phyloP scores from a whole-genome alignment of 768 basidiomycete genomes.

The Peribolospora kevripleyi region DNA sequence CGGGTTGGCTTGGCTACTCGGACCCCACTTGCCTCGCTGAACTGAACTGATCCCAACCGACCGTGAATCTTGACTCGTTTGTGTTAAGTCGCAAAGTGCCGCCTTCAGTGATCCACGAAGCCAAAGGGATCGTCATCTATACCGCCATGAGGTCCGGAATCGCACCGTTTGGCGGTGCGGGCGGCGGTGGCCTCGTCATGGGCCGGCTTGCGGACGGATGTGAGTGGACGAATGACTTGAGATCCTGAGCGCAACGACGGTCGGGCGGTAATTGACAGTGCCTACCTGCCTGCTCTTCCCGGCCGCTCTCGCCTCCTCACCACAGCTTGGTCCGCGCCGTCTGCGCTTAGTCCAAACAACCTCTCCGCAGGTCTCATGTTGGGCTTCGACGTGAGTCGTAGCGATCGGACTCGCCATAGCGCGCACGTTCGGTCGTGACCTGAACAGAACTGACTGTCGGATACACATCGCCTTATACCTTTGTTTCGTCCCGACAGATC shows the following conservation, averaged over 20 bases:
- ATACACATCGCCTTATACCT: no score
- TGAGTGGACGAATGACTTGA: background rate
- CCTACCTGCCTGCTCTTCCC: no score
- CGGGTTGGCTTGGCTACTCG: no score
- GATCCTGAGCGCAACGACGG: no score
- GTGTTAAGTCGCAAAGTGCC: background rate
- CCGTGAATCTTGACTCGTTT: no score
- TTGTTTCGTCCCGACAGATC: background rate
- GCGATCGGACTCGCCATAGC: no score
- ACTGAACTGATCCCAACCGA: no score
- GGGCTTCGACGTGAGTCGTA: slow-evolving; percentile 3
- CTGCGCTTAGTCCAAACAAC: slow-evolving; percentile 14
- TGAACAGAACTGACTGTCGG: no score
- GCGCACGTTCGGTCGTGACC: no score
- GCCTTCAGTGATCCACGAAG: background rate
- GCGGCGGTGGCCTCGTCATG: slow-evolving; percentile 9
- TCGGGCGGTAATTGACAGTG: no score
- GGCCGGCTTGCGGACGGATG: slow-evolving; percentile 7
- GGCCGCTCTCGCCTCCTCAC: no score
- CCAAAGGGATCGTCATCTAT: slow-evolving; percentile 9
- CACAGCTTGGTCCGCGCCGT: slow-evolving; percentile 12
- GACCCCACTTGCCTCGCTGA: no score
- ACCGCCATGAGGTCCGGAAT: slow-evolving; percentile 8
- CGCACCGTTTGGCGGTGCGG: slow-evolving; percentile 8
- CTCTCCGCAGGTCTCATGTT: slow-evolving; percentile 12